Percentiles rank a stretch among this genome's conserved stretches.
phyloP scores from a whole-genome alignment of 2,329 filamentous ascomycete genomes.

The Cladobotryum protrusum region DNA sequence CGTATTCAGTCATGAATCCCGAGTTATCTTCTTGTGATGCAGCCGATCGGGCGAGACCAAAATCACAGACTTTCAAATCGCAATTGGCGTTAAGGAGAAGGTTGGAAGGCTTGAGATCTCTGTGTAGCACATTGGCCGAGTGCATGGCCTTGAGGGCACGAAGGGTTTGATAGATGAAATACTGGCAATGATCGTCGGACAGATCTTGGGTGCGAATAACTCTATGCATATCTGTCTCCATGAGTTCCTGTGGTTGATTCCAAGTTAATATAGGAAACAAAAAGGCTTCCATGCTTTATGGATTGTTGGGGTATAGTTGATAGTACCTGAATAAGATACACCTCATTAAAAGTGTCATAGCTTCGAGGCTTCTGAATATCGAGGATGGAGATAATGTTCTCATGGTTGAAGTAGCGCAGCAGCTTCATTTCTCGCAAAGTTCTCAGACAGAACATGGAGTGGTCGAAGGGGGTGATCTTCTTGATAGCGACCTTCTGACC shows the following conservation, averaged over 20 bases:
- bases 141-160: conserved; percentile 98
- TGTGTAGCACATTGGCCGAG: conserved; percentile 94
- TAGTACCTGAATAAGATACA: conserved; percentile 92
- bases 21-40: conserved; percentile 98
- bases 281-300: neutral
- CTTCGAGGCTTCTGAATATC: conserved; percentile 97
- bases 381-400: conserved; percentile 99
- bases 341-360: conserved; percentile 94
- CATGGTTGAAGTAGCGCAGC: conserved; percentile 97
- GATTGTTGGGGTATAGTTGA: neutral
- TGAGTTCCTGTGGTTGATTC: conserved; percentile 63
- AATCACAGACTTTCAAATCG: conserved; percentile 98
- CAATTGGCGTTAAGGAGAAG: conserved; percentile 96
- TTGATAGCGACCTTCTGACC: conserved; percentile 99
- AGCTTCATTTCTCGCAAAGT: conserved; percentile 99
- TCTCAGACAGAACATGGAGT: conserved; percentile 96
- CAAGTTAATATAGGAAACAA: neutral
- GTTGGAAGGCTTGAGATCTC: conserved; percentile 96
- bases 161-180: conserved; percentile 99
- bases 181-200: conserved; percentile 98
- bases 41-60: conserved; percentile 89
- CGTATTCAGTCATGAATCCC: conserved; percentile 99
- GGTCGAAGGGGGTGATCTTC: conserved; percentile 99
- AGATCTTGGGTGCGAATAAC: conserved; percentile 98
- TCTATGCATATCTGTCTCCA: conserved; percentile 99